Conservation (phyloP, 225 moss, liverwort and hornwort species). For the Rhytidiadelphus loreus region DNA sequence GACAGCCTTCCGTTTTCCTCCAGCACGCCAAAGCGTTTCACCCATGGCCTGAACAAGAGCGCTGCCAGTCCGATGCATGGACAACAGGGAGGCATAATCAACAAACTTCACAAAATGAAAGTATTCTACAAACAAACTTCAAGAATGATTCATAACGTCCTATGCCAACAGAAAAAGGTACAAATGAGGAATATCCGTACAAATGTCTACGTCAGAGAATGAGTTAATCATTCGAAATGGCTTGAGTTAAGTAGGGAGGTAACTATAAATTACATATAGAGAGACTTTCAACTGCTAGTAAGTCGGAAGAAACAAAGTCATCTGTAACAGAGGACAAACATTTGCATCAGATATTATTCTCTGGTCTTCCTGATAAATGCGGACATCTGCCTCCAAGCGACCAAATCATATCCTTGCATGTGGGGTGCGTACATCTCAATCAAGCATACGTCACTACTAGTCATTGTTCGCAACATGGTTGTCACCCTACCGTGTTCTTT, state of each 20-base stretch:
- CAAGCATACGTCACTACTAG: background rate
- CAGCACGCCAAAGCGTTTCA: conserved; percentile 95
- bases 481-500: conserved; percentile 65
- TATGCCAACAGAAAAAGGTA: background rate
- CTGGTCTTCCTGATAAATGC: background rate
- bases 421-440: background rate
- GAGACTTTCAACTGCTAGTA: background rate
- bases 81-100: background rate
- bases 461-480: background rate
- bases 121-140: background rate
- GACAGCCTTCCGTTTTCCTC: conserved; percentile 67
- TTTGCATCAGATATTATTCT: background rate
- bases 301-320: background rate
- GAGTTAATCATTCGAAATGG: background rate
- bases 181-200: background rate
- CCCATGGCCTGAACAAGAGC: conserved; percentile 93
- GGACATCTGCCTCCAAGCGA: background rate
- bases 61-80: conserved; percentile 22
- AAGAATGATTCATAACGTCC: background rate
- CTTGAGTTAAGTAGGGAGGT: background rate
- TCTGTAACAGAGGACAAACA: background rate
- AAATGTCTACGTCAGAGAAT: background rate
- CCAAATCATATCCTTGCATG: background rate
- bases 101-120: background rate
- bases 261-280: background rate